Conservation (phyloP, 1,284 basidiomycete genomes). For the Microbotryomycetes sp. region DNA sequence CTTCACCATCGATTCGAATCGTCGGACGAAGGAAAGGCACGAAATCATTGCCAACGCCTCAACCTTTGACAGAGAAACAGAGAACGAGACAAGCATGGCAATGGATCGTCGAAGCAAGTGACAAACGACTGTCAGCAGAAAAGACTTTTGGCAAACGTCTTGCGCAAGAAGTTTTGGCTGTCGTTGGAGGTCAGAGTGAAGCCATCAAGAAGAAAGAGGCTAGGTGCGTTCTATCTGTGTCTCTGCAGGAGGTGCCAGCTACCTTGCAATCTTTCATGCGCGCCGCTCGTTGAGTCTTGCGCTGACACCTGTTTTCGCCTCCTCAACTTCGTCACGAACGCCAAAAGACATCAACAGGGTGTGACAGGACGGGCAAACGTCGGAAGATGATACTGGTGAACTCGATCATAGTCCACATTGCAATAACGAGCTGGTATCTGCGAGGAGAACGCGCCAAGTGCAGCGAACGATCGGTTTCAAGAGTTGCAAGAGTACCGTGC, state of each 20-base stretch:
- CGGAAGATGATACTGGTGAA: too few species aligned
- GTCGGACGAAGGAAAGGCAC: conserved; percentile 42
- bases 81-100: conserved; percentile 41
- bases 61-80: conserved; percentile 41
- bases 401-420: too few species aligned
- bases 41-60: conserved; percentile 42
- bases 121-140: conserved; percentile 40
- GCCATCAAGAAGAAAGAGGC: conserved; percentile 43
- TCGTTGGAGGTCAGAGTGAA: conserved; percentile 42
- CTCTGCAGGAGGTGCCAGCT: background rate
- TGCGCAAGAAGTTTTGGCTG: conserved; percentile 43
- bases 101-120: conserved; percentile 45
- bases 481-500: too few species aligned
- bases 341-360: background rate
- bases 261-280: too few species aligned
- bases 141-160: conserved; percentile 40
- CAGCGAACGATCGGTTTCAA: too few species aligned
- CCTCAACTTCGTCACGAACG: too few species aligned
- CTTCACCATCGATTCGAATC: conserved; percentile 41
- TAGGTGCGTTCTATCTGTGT: conserved; percentile 3
- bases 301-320: background rate
- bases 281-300: too few species aligned
- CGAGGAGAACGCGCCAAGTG: too few species aligned
- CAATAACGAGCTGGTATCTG: too few species aligned
- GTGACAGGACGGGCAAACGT: background rate